A percentile compares a stretch with the other conserved stretches of the same genome.
These are phyloP conservation scores for Trametes elegans DNA, from an alignment of 768 basidiomycete species.

Conservation along the genomic window DNA sequence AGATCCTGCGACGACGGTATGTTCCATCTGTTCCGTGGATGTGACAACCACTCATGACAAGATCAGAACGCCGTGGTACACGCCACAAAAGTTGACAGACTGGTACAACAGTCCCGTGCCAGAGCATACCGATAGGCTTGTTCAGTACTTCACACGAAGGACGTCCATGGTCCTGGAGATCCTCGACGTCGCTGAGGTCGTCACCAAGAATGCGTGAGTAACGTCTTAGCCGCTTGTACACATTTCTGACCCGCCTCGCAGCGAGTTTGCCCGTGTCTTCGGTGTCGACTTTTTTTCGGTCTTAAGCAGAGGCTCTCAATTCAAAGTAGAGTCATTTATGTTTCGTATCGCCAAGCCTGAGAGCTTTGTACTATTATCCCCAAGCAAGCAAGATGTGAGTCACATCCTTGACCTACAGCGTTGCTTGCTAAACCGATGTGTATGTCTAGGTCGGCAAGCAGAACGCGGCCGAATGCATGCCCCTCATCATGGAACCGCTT, in stretches of 20 bases:
- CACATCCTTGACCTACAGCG: not conserved
- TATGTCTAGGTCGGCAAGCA: slow-evolving; percentile 90
- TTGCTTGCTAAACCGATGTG: not conserved
- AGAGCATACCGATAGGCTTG: slow-evolving; percentile 48
- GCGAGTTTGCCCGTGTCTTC: slow-evolving; percentile 96
- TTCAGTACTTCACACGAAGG: slow-evolving; percentile 66
- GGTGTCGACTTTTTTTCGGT: slow-evolving; percentile 98
- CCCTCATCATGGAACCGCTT: slow-evolving; percentile 91
- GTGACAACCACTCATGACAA: not conserved
- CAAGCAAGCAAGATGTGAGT: slow-evolving; percentile 79
- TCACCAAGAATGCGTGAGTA: slow-evolving; percentile 87
- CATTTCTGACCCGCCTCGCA: slow-evolving; percentile 30
- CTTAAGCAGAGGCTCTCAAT: slow-evolving; percentile 92
- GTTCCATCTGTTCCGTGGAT: slow-evolving; percentile 15
- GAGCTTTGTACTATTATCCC: slow-evolving; percentile 86
- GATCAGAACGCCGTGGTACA: slow-evolving; percentile 74
- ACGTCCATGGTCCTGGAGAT: slow-evolving; percentile 72
- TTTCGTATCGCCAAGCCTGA: slow-evolving; percentile 97
- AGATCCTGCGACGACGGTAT: slow-evolving; percentile 74
- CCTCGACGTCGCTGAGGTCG: slow-evolving; percentile 74
- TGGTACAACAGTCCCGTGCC: slow-evolving; percentile 68
- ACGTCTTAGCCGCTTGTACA: not conserved
- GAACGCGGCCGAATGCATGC: slow-evolving; percentile 95
- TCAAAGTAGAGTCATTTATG: slow-evolving; percentile 99
- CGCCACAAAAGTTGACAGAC: slow-evolving; percentile 52